Evolutionary conservation across 1,139 yeast genomes (phyloP).

Genomic region (Suhomyces maxii): DNA sequence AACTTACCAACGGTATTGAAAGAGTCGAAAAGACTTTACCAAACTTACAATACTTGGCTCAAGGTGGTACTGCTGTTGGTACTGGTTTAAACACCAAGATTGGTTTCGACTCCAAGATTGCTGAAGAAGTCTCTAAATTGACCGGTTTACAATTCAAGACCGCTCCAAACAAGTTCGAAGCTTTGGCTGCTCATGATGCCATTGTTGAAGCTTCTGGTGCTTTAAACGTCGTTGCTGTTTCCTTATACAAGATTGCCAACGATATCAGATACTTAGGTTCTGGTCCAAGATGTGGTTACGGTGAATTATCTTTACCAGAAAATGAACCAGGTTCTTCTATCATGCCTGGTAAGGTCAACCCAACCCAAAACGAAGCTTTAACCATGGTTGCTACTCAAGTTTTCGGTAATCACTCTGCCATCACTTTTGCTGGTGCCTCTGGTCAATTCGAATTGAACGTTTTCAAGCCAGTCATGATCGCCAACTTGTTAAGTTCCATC

Average conservation of each 20-base stretch:
- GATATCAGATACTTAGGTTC: slow-evolving; percentile 24
- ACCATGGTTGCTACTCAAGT: slow-evolving; percentile 24
- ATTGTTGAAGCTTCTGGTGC: slow-evolving; percentile 24
- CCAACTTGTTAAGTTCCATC: slow-evolving; percentile 21
- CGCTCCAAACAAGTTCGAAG: slow-evolving; percentile 26
- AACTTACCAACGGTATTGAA: slow-evolving; percentile 20
- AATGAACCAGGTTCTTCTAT: slow-evolving; percentile 24
- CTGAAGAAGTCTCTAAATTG: slow-evolving; percentile 17
- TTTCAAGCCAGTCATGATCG: slow-evolving; percentile 23
- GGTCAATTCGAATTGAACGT: slow-evolving; percentile 26
- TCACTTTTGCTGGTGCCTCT: slow-evolving; percentile 23
- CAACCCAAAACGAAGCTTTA: slow-evolving; percentile 24
- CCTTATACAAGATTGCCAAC: slow-evolving; percentile 23
- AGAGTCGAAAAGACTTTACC: slow-evolving; percentile 20
- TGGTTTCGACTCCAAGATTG: slow-evolving; percentile 20
- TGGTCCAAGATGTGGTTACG: slow-evolving; percentile 25
- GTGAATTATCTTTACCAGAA: slow-evolving; percentile 23
- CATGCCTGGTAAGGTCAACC: slow-evolving; percentile 26
- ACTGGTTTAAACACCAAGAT: slow-evolving; percentile 22
- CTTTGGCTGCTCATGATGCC: slow-evolving; percentile 25
- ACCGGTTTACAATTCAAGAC: slow-evolving; percentile 21
- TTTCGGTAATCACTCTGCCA: slow-evolving; percentile 23
- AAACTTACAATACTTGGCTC: slow-evolving; percentile 21
- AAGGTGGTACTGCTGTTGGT: slow-evolving; percentile 25
- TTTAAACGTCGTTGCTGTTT: slow-evolving; percentile 21